A percentile compares a stretch with the other conserved stretches of the same genome.
Conservation (phyloP, 176 grass and related monocot genomes). For the Eragrostis curvula region DNA sequence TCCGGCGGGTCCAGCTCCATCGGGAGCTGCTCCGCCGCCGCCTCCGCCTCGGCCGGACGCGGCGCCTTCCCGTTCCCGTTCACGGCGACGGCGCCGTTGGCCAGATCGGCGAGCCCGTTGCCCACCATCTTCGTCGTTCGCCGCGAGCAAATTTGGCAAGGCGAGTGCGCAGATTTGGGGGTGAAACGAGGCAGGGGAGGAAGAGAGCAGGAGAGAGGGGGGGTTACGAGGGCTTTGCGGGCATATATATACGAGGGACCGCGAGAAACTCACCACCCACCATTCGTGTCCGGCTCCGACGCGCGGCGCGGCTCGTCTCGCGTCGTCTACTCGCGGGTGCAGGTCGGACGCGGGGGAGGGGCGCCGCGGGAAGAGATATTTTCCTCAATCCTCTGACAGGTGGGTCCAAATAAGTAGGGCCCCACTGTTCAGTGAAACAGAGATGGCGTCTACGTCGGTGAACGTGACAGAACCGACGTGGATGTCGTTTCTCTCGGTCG, state of each 20-base stretch:
- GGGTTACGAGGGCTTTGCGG: conserved; percentile 38
- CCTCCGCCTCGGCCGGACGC: background rate
- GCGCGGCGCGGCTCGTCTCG: background rate
- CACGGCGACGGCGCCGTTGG: background rate
- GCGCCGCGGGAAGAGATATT: conserved; percentile 1
- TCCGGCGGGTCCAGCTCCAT: conserved; percentile 50
- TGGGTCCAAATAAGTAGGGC: fast-evolving
- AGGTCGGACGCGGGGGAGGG: conserved; percentile 32
- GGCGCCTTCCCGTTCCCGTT: conserved; percentile 14
- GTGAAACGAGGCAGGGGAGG: background rate
- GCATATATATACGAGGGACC: conserved; percentile 5
- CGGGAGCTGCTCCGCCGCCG: conserved; percentile 29
- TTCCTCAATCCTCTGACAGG: fast-evolving
- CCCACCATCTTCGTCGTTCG: conserved; percentile 62
- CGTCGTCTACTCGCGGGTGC: background rate
- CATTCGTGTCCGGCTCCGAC: background rate
- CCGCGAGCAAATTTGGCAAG: background rate
- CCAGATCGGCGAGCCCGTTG: conserved; percentile 58
- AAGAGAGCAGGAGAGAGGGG: background rate
- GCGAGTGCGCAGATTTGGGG: conserved; percentile 39
- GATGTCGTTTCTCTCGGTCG: background rate
- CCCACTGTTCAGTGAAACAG: fast-evolving
- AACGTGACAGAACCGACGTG: background rate
- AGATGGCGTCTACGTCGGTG: background rate
- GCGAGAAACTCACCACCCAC: background rate